Percentiles rank a stretch among this genome's conserved stretches.
phyloP scores from a whole-genome alignment of 1,139 yeast species.

The Hyphopichia wangnamkhiaoensis region DNA sequence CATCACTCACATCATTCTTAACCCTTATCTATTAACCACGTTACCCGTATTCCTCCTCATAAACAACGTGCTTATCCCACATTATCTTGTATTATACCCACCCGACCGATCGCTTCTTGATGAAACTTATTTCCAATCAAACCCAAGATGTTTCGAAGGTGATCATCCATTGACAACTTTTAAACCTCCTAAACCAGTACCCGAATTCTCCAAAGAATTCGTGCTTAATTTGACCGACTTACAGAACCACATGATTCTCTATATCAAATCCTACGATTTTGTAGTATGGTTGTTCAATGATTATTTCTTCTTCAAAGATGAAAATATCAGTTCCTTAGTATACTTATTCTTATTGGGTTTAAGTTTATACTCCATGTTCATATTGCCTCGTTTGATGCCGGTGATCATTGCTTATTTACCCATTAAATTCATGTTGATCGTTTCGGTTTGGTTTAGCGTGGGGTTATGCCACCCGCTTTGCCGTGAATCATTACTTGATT shows the following conservation, averaged over 20 bases:
- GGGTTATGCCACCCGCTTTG: slow-evolving; percentile 56
- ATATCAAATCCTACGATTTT: slow-evolving; percentile 64
- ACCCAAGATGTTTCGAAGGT: slow-evolving; percentile 59
- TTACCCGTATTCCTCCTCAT: slow-evolving; percentile 58
- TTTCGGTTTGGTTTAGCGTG: slow-evolving; percentile 52
- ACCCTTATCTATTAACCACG: slow-evolving; percentile 57
- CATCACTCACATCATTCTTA: slow-evolving; percentile 58
- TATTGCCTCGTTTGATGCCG: slow-evolving; percentile 35
- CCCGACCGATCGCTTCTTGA: slow-evolving; percentile 32
- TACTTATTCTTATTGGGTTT: slow-evolving; percentile 36
- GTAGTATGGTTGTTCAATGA: slow-evolving; percentile 49
- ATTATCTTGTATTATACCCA: slow-evolving; percentile 51
- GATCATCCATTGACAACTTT: slow-evolving; percentile 46
- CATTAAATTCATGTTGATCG: slow-evolving; percentile 38
- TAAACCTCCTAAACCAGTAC: slow-evolving; percentile 68
- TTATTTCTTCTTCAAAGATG: slow-evolving; percentile 68
- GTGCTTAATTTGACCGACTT: slow-evolving; percentile 77
- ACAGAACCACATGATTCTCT: slow-evolving; percentile 78
- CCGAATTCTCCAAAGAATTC: slow-evolving; percentile 79
- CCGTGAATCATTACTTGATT: slow-evolving; percentile 45
- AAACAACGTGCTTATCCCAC: slow-evolving; percentile 66
- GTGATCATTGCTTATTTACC: slow-evolving; percentile 22
- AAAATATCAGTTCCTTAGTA: slow-evolving; percentile 57
- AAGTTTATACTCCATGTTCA: slow-evolving; percentile 28
- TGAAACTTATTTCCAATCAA: slow-evolving; percentile 24